A percentile compares a stretch with the other conserved stretches of the same genome.
phyloP scores from a whole-genome alignment of 1,284 basidiomycete genomes.

The Cerioporus squamosus region DNA sequence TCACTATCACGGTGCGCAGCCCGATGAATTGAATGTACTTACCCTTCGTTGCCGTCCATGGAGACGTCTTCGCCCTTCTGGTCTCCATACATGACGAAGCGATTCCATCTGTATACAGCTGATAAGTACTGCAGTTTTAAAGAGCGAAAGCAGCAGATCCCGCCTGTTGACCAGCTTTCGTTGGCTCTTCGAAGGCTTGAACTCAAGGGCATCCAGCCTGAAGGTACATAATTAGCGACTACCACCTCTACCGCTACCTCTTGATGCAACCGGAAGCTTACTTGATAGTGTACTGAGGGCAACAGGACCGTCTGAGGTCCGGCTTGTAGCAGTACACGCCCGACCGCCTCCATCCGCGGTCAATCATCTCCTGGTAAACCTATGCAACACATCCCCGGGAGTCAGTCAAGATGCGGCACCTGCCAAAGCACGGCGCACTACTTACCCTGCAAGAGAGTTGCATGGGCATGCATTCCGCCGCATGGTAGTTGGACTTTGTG shows the following conservation, averaged over 20 bases:
- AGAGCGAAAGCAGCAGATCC: slow-evolving; percentile 3
- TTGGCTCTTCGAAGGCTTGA: slow-evolving; percentile 80
- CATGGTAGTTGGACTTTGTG: slow-evolving; percentile 38
- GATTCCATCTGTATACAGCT: slow-evolving; percentile 67
- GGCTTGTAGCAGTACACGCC: slow-evolving; percentile 87
- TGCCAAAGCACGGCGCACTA: not conserved
- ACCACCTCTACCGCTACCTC: not conserved
- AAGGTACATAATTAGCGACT: slow-evolving; percentile 31
- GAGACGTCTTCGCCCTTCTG: slow-evolving; percentile 34
- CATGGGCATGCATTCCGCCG: slow-evolving; percentile 39
- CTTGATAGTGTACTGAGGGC: slow-evolving; percentile 93
- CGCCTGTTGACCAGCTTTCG: slow-evolving; percentile 77
- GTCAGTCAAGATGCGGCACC: not conserved
- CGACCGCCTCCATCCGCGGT: slow-evolving; percentile 89
- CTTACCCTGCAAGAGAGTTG: slow-evolving; percentile 56
- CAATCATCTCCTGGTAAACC: slow-evolving; percentile 82
- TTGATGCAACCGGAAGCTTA: slow-evolving; percentile 38
- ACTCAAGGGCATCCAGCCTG: slow-evolving; percentile 71
- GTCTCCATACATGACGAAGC: slow-evolving; percentile 61
- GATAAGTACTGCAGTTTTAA: slow-evolving; percentile 38
- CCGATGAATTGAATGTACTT: not conserved
- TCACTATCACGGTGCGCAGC: not conserved
- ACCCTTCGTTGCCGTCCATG: slow-evolving; percentile 25
- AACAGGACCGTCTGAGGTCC: slow-evolving; percentile 82
- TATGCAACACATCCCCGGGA: slow-evolving; percentile 35